Conservation (phyloP, 805 yeast genomes). For the Kluyveromyces dobzhanskii region DNA sequence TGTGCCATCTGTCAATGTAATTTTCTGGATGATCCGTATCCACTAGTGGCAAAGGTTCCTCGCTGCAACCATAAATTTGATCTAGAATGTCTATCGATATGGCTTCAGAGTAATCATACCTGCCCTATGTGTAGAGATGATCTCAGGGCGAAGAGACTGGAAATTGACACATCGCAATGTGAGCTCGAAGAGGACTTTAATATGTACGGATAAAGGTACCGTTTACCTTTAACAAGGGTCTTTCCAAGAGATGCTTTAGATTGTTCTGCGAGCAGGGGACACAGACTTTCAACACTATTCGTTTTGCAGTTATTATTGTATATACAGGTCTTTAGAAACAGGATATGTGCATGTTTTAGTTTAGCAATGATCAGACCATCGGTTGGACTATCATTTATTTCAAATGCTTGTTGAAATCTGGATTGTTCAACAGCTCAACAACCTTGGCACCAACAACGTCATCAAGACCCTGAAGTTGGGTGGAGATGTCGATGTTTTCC, state of each 20-base stretch:
- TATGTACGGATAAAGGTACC: too few relatives aligned
- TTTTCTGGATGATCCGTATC: conserved; percentile 65
- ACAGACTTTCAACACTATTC: too few relatives aligned
- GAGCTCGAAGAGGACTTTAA: conserved; percentile 57
- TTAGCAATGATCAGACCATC: neutral
- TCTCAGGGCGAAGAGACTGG: conserved; percentile 41
- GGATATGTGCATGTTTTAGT: too few relatives aligned
- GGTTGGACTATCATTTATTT: conserved; percentile 6
- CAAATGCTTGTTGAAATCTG: conserved; percentile 52
- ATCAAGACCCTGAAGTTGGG: conserved; percentile 10
- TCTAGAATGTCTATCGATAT: conserved; percentile 82
- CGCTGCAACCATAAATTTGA: conserved; percentile 80
- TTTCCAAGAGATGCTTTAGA: too few relatives aligned
- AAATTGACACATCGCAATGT: conserved; percentile 40
- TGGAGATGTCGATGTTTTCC: conserved; percentile 1
- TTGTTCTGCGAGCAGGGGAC: too few relatives aligned
- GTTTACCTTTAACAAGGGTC: too few relatives aligned
- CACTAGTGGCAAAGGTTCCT: conserved; percentile 67
- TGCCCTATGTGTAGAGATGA: conserved; percentile 86
- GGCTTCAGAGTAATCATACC: conserved; percentile 66
- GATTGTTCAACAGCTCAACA: conserved; percentile 59
- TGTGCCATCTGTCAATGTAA: conserved; percentile 82
- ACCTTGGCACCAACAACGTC: conserved; percentile 42
- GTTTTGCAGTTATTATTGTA: too few relatives aligned
- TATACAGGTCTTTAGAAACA: too few relatives aligned